A percentile compares a stretch with the other conserved stretches of the same genome.
Evolutionary conservation across 805 yeast genomes (phyloP).

Genomic region (Ogataea henricii): DNA sequence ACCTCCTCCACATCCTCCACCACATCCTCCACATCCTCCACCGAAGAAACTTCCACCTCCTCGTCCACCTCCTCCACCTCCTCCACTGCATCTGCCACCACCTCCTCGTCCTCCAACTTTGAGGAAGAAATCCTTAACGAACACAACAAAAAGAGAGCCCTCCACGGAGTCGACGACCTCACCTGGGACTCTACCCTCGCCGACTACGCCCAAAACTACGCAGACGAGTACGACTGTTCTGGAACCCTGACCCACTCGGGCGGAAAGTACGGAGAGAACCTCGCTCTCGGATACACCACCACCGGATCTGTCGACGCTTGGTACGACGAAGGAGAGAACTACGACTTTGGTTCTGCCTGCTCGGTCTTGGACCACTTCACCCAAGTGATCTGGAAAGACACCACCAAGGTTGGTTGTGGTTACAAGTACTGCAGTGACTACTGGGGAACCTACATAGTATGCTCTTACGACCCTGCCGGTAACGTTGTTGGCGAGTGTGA

Average conservation of each 20-base stretch:
- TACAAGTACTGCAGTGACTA: constrained; percentile 45
- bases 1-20: constrained; percentile 21
- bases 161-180: constrained; percentile 52
- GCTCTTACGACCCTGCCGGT: constrained; percentile 81
- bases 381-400: constrained; percentile 68
- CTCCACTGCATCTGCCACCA: constrained; percentile 19
- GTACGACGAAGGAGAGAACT: constrained; percentile 65
- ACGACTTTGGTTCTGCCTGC: constrained; percentile 56
- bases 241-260: constrained; percentile 65
- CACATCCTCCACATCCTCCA: constrained; percentile 18
- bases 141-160: constrained; percentile 62
- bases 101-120: constrained; percentile 24
- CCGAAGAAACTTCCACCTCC: constrained; percentile 23
- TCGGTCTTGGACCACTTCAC: constrained; percentile 65
- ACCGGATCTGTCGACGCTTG: constrained; percentile 65
- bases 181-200: constrained; percentile 59
- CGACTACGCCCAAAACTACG: constrained; percentile 59
- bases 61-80: constrained; percentile 22
- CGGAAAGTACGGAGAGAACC: constrained; percentile 74
- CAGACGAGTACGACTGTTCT: constrained; percentile 55
- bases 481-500: constrained; percentile 54
- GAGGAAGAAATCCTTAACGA: constrained; percentile 47
- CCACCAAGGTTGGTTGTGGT: constrained; percentile 70
- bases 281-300: constrained; percentile 67
- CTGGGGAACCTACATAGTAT: constrained; percentile 65